These are phyloP conservation scores for Seiridium cupressi DNA, from an alignment of 2,329 filamentous ascomycete species.

Conservation along the genomic window DNA sequence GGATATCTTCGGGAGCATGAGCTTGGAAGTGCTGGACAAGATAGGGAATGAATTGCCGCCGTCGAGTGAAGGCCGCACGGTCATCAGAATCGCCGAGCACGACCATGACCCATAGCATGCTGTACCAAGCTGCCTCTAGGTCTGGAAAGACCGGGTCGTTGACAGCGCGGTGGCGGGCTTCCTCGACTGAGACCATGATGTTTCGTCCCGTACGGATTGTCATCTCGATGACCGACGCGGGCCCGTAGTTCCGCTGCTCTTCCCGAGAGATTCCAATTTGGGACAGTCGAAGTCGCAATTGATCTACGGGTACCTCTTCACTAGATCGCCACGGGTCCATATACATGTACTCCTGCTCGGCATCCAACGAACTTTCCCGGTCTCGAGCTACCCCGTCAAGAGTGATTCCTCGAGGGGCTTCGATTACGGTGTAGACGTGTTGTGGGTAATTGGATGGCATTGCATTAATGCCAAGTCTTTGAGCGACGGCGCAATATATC, in stretches of 20 bases:
- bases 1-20: conserved; percentile 14
- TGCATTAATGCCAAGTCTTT: conserved; percentile 56
- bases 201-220: conserved; percentile 62
- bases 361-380: conserved; percentile 8
- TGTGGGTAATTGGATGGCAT: conserved; percentile 64
- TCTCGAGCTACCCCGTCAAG: conserved; percentile 20
- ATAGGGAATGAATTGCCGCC: conserved; percentile 5
- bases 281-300: conserved; percentile 6
- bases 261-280: background rate
- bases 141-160: background rate
- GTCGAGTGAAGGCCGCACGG: background rate
- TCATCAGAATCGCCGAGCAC: conserved; percentile 9
- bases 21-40: conserved; percentile 10
- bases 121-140: conserved; percentile 13
- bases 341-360: conserved; percentile 44
- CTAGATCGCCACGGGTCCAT: conserved; percentile 44
- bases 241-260: conserved; percentile 31
- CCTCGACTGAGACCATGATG: conserved; percentile 59
- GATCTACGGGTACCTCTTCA: conserved; percentile 7
- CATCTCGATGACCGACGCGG: conserved; percentile 52
- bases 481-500: conserved; percentile 65
- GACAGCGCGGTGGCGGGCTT: conserved; percentile 17
- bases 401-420: conserved; percentile 20
- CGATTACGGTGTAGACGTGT: conserved; percentile 65
- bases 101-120: conserved; percentile 12